Evolutionary conservation across 2,329 filamentous ascomycete genomes (phyloP), one percentile per base, ranked within the genome.

Genomic region (Hymenoscyphus repandus): DNA sequence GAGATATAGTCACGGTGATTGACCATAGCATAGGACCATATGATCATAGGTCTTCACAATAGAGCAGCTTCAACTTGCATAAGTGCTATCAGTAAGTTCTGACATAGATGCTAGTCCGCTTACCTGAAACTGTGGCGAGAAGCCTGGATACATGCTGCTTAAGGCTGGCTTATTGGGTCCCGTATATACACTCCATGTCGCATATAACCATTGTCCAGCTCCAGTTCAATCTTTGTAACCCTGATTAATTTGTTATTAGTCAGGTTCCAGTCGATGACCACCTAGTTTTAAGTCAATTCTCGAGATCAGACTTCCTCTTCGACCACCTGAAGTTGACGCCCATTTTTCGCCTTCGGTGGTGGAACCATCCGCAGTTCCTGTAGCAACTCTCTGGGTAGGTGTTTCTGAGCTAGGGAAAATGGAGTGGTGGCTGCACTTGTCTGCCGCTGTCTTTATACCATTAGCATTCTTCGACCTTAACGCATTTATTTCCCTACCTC

Each of bases 381-480:
- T 45, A 93, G 71, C 50, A 95, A 75, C 68, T 96, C 90, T 60
- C 89, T 76, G 1, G 90, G 89, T 39, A 96, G 75, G 69, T 92
- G 75, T 55, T 82, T 86, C 63, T 92, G 86, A 31, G 90, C 90
- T n/a, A 95, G 77, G 33, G 88, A 88, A 69, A 95, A 95, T 27
- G 85, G 75, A 45, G 89, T 92, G n/a, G 79, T 83, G 30, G 78
- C 79, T 37, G 78, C 76, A 59, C 79, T 86, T 53, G 86, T 80
- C 66, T 88, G 85, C 50, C 90, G 85, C 76, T 93, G 88, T 70
- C 88, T 92, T 69, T 68, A 63, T 60, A 49, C 65, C 64, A 63
- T 66, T 54, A 63, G 53, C 51, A 45, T 37, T 27, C 12, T 39
- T 31, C 15, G 20, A 17, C 33, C 22, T 9, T 9, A 17, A 30